Evolutionary conservation across 2,329 filamentous ascomycete genomes (phyloP), one percentile per base, ranked within the genome.

Genomic region (Xylariales sp.): DNA sequence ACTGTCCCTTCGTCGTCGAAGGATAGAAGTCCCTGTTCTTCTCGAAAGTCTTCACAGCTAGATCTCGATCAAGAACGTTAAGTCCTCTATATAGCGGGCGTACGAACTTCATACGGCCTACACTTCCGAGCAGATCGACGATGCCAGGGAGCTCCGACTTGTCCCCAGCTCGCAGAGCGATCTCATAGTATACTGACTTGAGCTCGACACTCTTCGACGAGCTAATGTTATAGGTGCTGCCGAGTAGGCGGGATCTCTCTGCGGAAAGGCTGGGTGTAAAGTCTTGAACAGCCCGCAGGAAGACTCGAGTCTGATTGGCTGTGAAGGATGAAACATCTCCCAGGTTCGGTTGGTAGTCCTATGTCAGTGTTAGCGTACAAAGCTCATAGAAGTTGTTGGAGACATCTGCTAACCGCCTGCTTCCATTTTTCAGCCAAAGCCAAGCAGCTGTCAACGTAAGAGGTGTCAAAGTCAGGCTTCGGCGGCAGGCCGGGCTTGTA

Each of bases 91-190:
- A 96, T 57, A 97, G 66, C 16, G 91, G 88, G 35, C 91, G 74
- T 45, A 97, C 91, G 63, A 91, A 97, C 76, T 97, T 97, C 93
- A 98, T 97, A 43, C 93, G 74, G 10, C 93, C 93, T 18, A 96
- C 89, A 39, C 75, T 74, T 22, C 87, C 86, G 28, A 97, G 70
- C 42, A 96, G 70, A 44, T 86, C 78, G 1, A 84, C 81, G 0
- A 88, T 80, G 2, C 83, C 82, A 45, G 78, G 60, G 55, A 91
- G 88, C 27, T 85, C 78, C 43, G 72, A 76, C 38, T 74, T 63
- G 53, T 89, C 86, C 43, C 81, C 78, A 10, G 87, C 85, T 53
- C 78, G 78, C 56, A 98, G 74, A 1, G 87, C 87, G 24, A 96
- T 77, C 40, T 80, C 77, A 56, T 88, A 85, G 65, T 88, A 97